Conservation (phyloP, 768 basidiomycete species). For the Amanita pseudoporphyria region DNA sequence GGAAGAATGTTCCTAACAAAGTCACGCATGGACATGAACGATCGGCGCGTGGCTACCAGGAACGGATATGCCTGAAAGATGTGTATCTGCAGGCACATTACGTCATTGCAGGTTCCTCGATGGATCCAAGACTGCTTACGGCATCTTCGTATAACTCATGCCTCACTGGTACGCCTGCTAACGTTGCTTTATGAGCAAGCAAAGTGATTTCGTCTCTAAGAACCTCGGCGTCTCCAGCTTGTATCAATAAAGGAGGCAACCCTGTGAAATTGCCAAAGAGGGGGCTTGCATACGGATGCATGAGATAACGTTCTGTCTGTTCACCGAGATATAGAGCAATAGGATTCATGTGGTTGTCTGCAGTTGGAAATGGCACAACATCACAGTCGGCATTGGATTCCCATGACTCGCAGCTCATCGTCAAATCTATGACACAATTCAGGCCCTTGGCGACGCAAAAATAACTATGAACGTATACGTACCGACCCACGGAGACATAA, state of each 20-base stretch:
- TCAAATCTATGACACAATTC: slow-evolving; percentile 50
- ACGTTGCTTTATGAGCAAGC: slow-evolving; percentile 85
- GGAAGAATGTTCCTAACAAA: slow-evolving; percentile 60
- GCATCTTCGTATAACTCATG: slow-evolving; percentile 91
- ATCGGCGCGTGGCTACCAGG: slow-evolving; percentile 50
- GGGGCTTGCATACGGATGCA: slow-evolving; percentile 94
- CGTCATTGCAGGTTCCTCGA: slow-evolving; percentile 6
- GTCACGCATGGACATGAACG: slow-evolving; percentile 60
- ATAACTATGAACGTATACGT: slow-evolving; percentile 23
- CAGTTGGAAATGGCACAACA: slow-evolving; percentile 63
- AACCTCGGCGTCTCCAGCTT: slow-evolving; percentile 91
- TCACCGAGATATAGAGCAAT: slow-evolving; percentile 91
- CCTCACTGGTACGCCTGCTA: slow-evolving; percentile 76
- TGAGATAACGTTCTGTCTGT: slow-evolving; percentile 69
- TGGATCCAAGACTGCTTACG: slow-evolving; percentile 32
- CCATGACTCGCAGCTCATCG: slow-evolving; percentile 98
- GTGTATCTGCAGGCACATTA: slow-evolving; percentile 47
- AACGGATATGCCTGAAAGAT: slow-evolving; percentile 90
- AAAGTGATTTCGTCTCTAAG: slow-evolving; percentile 90
- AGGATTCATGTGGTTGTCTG: slow-evolving; percentile 84
- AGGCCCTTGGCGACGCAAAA: slow-evolving; percentile 3
- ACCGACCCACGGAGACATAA: slow-evolving; percentile 97
- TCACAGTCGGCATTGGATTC: slow-evolving; percentile 86
- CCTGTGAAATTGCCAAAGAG: slow-evolving; percentile 85
- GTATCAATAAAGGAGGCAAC: slow-evolving; percentile 84